Conservation (phyloP, 2,329 filamentous ascomycete genomes). For the Macrophomina tecta region DNA sequence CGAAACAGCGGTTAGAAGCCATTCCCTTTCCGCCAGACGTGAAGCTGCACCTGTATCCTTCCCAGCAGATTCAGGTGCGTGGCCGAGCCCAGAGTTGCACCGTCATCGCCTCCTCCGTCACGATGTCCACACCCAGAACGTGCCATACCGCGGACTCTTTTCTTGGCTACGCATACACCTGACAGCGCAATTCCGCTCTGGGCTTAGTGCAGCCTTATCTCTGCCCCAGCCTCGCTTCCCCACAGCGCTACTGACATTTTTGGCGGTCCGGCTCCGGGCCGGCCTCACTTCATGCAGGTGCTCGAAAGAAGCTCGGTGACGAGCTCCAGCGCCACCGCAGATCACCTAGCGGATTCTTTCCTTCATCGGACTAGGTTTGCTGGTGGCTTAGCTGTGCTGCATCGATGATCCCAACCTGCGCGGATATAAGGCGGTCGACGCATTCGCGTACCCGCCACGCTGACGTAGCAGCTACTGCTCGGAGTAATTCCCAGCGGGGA, state of each 20-base stretch:
- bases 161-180: not conserved
- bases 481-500: no score
- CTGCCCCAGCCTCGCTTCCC: not conserved
- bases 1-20: no score
- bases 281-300: not conserved
- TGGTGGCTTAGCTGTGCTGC: not conserved
- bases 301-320: not conserved
- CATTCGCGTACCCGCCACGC: no score
- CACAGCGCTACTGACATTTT: not conserved
- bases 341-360: not conserved
- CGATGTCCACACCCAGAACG: not conserved
- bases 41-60: no score
- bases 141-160: not conserved
- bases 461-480: no score
- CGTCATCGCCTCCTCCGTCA: no score
- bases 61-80: no score
- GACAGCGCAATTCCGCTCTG: not conserved
- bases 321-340: not conserved
- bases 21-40: no score
- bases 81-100: no score
- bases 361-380: not conserved
- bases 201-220: not conserved
- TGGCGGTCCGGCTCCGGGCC: not conserved
- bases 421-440: constrained; percentile 29
- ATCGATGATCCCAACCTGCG: not conserved